A percentile compares a stretch with the other conserved stretches of the same genome.
Evolutionary conservation across 2,329 filamentous ascomycete genomes (phyloP).

Genomic region (Neonectria coccinea): DNA sequence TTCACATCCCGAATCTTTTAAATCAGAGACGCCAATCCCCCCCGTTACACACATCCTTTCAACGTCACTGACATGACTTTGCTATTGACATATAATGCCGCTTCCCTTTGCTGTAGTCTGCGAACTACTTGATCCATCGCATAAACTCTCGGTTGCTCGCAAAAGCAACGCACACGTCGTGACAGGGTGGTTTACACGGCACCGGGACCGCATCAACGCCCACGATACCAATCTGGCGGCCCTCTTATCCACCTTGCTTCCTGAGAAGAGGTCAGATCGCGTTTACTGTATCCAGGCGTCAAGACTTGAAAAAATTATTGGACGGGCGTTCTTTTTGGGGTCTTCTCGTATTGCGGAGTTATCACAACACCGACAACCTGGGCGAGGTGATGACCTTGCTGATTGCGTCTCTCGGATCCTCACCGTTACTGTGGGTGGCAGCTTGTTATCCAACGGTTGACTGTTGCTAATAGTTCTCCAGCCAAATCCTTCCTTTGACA

Average conservation of each 20-base stretch:
- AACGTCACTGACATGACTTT: conserved; percentile 19
- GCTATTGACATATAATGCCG: conserved; percentile 61
- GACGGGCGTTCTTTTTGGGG: conserved; percentile 74
- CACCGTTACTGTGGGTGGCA: conserved; percentile 64
- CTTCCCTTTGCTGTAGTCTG: conserved; percentile 78
- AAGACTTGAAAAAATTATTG: conserved; percentile 74
- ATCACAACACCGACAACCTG: conserved; percentile 69
- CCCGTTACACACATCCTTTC: not conserved
- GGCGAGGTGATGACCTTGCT: conserved; percentile 73
- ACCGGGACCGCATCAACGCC: conserved; percentile 69
- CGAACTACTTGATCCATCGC: conserved; percentile 77
- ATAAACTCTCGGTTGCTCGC: conserved; percentile 55
- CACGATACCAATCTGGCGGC: conserved; percentile 69
- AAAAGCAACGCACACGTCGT: conserved; percentile 57
- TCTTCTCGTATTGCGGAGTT: conserved; percentile 71
- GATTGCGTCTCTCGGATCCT: conserved; percentile 77
- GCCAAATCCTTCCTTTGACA: conserved; percentile 56
- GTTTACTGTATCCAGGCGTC: conserved; percentile 77
- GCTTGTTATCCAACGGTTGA: not conserved
- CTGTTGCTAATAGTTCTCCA: conserved; percentile 38
- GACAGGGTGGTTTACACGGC: conserved; percentile 74
- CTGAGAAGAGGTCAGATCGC: conserved; percentile 80
- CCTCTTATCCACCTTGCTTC: conserved; percentile 80
- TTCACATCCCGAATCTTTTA: conserved; percentile 5
- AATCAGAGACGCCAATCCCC: conserved; percentile 8